phyloP scores from a whole-genome alignment of 2,329 filamentous ascomycete genomes.

The Saccharata proteae region DNA sequence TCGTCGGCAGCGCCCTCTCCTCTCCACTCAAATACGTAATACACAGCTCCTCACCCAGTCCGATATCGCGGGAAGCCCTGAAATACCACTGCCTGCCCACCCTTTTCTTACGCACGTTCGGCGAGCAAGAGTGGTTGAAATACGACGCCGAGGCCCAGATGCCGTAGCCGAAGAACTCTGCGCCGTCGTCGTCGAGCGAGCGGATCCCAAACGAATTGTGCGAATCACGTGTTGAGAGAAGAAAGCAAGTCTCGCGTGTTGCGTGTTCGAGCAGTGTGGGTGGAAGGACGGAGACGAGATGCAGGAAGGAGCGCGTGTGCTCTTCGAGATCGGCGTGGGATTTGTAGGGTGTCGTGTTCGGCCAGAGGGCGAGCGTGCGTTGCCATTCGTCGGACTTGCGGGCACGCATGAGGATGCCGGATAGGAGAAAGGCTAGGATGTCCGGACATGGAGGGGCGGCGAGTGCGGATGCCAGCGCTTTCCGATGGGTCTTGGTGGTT shows the following conservation, averaged over 20 bases:
- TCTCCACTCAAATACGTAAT: constrained; percentile 39
- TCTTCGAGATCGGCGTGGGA: constrained; percentile 26
- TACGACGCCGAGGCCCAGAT: constrained; percentile 35
- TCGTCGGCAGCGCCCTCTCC: constrained; percentile 26
- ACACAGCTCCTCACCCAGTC: constrained; percentile 30
- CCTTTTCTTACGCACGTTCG: constrained; percentile 31
- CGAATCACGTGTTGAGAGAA: constrained; percentile 27
- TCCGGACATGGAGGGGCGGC: constrained; percentile 22
- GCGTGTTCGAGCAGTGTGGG: constrained; percentile 19
- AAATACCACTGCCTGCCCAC: constrained; percentile 31
- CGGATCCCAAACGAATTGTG: constrained; percentile 38
- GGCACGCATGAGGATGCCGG: constrained; percentile 24
- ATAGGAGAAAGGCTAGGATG: constrained; percentile 30
- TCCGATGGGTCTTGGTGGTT: constrained; percentile 21
- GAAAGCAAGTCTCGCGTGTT: constrained; percentile 22
- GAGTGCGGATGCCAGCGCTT: constrained; percentile 20
- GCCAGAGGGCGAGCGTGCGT: constrained; percentile 24
- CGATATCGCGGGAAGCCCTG: constrained; percentile 21
- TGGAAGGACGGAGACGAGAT: constrained; percentile 30
- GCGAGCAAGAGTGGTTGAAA: constrained; percentile 37
- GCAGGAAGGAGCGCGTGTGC: constrained; percentile 29
- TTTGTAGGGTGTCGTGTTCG: constrained; percentile 29
- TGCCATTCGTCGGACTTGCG: constrained; percentile 19
- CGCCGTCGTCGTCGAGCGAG: constrained; percentile 30
- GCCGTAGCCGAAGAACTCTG: constrained; percentile 37